Conservation (phyloP, 768 basidiomycete genomes). For the Strobilomyces dryophilus region DNA sequence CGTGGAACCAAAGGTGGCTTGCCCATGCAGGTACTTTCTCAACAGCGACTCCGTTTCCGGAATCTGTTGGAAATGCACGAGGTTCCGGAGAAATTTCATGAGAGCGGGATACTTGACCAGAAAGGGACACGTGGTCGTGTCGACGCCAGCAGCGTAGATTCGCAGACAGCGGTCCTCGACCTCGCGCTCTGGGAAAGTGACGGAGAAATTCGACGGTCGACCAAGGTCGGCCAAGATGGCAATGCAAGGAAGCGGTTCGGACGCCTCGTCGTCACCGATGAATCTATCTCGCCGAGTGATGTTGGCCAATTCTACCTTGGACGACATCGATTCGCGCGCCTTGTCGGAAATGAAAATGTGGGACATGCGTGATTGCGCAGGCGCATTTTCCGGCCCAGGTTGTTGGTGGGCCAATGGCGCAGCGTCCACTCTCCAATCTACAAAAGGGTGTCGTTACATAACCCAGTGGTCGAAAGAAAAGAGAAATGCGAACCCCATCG, state of each 20-base stretch:
- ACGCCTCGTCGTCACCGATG: background rate
- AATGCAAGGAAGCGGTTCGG: background rate
- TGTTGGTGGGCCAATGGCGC: slow-evolving; percentile 11
- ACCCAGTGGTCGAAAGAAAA: too few relatives aligned
- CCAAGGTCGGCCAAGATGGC: slow-evolving; percentile 11
- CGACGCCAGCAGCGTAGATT: background rate
- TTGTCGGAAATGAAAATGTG: background rate
- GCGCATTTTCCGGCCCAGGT: background rate
- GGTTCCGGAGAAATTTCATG: background rate
- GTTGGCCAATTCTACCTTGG: background rate
- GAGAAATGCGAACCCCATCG: background rate
- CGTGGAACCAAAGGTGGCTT: slow-evolving; percentile 2
- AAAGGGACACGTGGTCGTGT: background rate
- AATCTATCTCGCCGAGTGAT: background rate
- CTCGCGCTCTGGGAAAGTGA: background rate
- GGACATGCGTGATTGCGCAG: background rate
- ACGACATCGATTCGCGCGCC: background rate
- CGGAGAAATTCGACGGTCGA: background rate
- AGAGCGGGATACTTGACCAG: background rate
- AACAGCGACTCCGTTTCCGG: background rate
- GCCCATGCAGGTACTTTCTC: background rate
- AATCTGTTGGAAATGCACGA: background rate
- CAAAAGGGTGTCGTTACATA: too few relatives aligned
- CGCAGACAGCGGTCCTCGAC: slow-evolving; percentile 5
- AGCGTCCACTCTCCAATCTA: slow-evolving; percentile 5